Base-by-base conservation (phyloP, 345 rosid genomes). In the Toxicodendron radicans region DNA sequence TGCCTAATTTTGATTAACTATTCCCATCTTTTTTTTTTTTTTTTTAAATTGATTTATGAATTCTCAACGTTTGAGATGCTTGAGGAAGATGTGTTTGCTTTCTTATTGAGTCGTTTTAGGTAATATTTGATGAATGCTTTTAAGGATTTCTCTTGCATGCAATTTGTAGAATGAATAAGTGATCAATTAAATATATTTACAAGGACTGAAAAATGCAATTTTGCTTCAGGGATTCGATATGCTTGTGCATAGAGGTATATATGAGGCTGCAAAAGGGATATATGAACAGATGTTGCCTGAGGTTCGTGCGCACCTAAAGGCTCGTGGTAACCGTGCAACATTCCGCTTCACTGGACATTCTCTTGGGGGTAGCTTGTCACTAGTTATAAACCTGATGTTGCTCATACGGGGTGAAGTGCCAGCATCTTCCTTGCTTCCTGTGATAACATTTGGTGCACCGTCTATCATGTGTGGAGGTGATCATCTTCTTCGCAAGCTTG, bases 201-300 rank as follows among this genome's bases (percentile, higher is more conserved):
- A 16, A 14, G 33, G 52, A 30, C 0, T 71, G 65, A 43, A 49
- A 18, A 30, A 38, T 59, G 35, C 32, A 56, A 64, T 70, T 61
- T 49, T 71, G 53, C 43, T 80, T 59, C 81, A 92, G 95, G 97
- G 93, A 30, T 71, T 91, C 66, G 94, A 90, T 82, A 89, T 89
- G 52, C 87, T 71, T 76, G 97, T 91, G 75, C 99, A 95, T 65
- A 88, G 98, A 86, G 99, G 99, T 17, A 95, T 95, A 70, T 93
- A 95, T 57, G 98, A 93, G 89, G 99, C 97, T 66, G 99, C 99
- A 30, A 95, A 93, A 84, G 99, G 98, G 17, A 90, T 90, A 23
- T 95, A 90, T 67, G 88, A 87, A 32, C 97, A 95, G 77, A 90
- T 92, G 91, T 77, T 95, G 86, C 97, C 98, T 1, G 97, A 95